Base-by-base conservation (phyloP, 108 stramenopile genomes). In the Poteriospumella lacustris region DNA sequence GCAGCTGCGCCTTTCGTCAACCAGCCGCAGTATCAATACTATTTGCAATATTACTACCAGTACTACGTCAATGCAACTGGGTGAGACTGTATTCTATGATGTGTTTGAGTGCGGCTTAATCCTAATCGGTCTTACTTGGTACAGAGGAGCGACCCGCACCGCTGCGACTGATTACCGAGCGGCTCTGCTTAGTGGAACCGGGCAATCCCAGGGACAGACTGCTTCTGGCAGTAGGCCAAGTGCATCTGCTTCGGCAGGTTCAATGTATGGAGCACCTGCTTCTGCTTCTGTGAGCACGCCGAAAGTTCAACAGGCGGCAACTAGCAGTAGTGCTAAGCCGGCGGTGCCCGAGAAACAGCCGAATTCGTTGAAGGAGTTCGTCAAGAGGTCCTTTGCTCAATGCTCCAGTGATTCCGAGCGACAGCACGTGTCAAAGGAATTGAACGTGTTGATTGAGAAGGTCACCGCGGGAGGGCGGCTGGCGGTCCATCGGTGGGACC, bases 371-470 rank as follows among this genome's bases (percentile, higher is more conserved):
- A 3, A 24, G 28, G 47, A 44, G 31, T 73, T 73, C 36, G 70
- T 73, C 28, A 56, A 73, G 36, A 44, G 47, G 42, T 73, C 70
- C 5, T 73, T 73, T 73, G 43, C 70, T 34, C 5, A 5, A 42
- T 73, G 70, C 36, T 26, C 12, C 26, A 73, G 29, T 73, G 70
- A 73, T 73, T 24, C 70, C 24, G 70, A 73, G 9, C 70, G 70
- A 56, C 9, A 26, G 9, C 36, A 42, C 42, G 47, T 73, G 12
- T n/a, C 24, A 9, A 42, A 44, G 41, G 47, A 73, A 24, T 56
- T 73, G 44, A 36, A 73, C 9, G 42, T 33, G 47, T 28, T 73
- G 3, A 38, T 73, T 34, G 3, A n/a, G 36, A n/a, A 26, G 5
- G 70, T 73, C 3, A 42, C 70, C 5, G 70, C 70, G 9, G 70